Base-by-base conservation (phyloP, 306 rosid species). In the Aeschynomene evenia region DNA sequence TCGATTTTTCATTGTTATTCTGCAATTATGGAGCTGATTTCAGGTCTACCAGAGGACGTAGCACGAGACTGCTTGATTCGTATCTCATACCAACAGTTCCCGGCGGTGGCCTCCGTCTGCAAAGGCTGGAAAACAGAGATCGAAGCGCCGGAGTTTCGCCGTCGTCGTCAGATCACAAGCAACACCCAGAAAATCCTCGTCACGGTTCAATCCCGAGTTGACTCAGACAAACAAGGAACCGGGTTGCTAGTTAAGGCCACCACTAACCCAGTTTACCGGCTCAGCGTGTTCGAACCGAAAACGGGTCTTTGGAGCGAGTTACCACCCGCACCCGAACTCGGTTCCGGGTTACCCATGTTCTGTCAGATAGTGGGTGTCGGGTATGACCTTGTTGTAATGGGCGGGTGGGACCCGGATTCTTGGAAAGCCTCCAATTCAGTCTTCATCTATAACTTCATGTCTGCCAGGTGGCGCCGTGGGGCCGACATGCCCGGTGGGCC, bases 331-430 rank as follows among this genome's bases (percentile, higher is more conserved):
- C 78, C 84, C 13, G 82, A 15, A 16, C 53, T 49, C 2, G 5
- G 67, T 5, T 49, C 12, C 10, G 89, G 89, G 53, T 77, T 89
- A 0, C 96, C 97, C 14, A 53, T 91, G 80, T 89, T 91, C 50
- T 91, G 94, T 66, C 88, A 65, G 36, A 13, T 87, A 29, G 82
- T 77, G 1, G 80, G 81, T 15, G 85, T 82, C 5, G 96, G 96
- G 40, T 77, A 75, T 26, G 75, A 82, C 3, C 39, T 91, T 3
- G 85, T 91, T 9, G 76, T 89, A 2, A 54, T 91, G 29, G 97
- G 97, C 5, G 97, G 97, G 56, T 88, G 86, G 87, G 94, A 85
- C 60, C 88, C 96, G 13, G 43, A 45, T 4, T 78, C 93, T 0
- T 87, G 87, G 91, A 83, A 63, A 39, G 82, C 81, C 2, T 88